A percentile compares a stretch with the other conserved stretches of the same genome.
phyloP scores from a whole-genome alignment of 1,284 basidiomycete species.

The Athelia psychrophila region DNA sequence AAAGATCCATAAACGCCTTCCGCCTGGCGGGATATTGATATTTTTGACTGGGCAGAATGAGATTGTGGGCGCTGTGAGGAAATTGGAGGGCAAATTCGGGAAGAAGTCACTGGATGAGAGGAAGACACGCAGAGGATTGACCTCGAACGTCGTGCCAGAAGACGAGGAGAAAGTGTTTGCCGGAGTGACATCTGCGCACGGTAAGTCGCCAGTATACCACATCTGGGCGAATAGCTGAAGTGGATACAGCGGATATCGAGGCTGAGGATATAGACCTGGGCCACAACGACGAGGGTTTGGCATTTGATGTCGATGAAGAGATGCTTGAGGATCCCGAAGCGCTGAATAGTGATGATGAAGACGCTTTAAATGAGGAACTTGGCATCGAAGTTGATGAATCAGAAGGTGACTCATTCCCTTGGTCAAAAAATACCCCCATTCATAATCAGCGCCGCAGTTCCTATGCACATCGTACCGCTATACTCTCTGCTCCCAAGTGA shows the following conservation, averaged over 20 bases:
- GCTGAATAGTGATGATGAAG: conserved; percentile 50
- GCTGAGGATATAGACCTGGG: conserved; percentile 84
- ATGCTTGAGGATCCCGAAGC: conserved; percentile 44
- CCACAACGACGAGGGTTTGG: conserved; percentile 36
- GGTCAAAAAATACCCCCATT: conserved; percentile 1
- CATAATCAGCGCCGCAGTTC: conserved; percentile 42
- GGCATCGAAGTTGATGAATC: conserved; percentile 57
- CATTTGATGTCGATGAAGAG: conserved; percentile 56
- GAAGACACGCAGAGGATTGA: conserved; percentile 36
- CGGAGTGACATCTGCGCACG: conserved; percentile 45
- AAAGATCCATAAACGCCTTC: conserved; percentile 92
- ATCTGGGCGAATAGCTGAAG: background rate
- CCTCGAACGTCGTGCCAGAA: conserved; percentile 14
- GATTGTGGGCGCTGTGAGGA: conserved; percentile 86
- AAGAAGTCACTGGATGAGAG: conserved; percentile 57
- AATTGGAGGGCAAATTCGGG: conserved; percentile 80
- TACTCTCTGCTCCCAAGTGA: conserved; percentile 98
- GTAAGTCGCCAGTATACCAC: conserved; percentile 23
- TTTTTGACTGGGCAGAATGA: conserved; percentile 99
- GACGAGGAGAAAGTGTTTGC: conserved; percentile 15
- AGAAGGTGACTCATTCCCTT: conserved; percentile 45
- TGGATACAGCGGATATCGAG: conserved; percentile 54
- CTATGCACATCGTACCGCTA: conserved; percentile 87
- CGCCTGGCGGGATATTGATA: conserved; percentile 91
- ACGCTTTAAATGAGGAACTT: conserved; percentile 50